Evolutionary conservation across 495 filamentous ascomycete genomes (phyloP).

Genomic region (Astrocystis sublimbata): DNA sequence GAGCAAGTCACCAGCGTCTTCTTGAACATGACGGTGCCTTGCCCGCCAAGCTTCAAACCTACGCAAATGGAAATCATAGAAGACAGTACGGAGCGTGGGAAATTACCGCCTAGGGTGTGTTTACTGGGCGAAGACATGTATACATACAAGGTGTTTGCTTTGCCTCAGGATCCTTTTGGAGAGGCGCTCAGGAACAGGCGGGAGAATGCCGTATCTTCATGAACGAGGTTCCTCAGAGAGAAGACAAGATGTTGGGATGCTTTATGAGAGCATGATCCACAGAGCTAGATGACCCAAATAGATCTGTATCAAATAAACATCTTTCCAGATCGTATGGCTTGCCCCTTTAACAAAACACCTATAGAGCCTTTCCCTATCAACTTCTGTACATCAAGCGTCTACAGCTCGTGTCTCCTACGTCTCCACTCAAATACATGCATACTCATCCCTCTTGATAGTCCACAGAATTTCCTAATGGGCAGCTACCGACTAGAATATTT

Average conservation of each 20-base stretch:
- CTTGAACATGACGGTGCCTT: slow-evolving; percentile 30
- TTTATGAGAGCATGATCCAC: background rate
- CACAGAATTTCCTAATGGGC: no score
- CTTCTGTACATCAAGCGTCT: no score
- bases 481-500: no score
- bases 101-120: slow-evolving; percentile 44
- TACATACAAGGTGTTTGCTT: slow-evolving; percentile 43
- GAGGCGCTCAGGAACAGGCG: background rate
- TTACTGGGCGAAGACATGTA: slow-evolving; percentile 46
- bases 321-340: no score
- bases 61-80: slow-evolving; percentile 49
- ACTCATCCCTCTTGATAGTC: no score
- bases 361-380: no score
- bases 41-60: slow-evolving; percentile 41
- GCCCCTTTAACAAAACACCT: no score
- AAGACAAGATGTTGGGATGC: background rate
- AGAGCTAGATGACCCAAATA: no score
- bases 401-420: no score
- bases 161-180: slow-evolving; percentile 33
- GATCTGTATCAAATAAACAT: no score
- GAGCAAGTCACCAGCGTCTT: slow-evolving; percentile 24
- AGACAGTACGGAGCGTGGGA: slow-evolving; percentile 35
- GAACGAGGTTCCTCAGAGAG: background rate
- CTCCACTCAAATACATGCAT: no score
- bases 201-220: background rate